A percentile compares a stretch with the other conserved stretches of the same genome.
phyloP scores from a whole-genome alignment of 2,329 filamentous ascomycete genomes.

The Diplodia mutila region DNA sequence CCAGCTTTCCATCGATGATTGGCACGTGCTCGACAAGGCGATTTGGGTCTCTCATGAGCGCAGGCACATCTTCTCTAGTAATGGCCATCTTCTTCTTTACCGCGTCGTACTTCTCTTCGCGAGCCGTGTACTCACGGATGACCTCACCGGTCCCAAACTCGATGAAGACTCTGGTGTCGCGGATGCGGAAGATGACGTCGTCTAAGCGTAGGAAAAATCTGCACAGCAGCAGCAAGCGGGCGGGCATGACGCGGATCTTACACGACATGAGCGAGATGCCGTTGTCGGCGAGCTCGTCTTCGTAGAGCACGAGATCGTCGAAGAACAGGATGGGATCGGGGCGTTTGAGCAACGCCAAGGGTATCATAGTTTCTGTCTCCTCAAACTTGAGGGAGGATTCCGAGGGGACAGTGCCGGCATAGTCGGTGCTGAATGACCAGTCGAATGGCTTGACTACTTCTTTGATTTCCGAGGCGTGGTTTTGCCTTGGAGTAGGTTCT shows the following conservation, averaged over 20 bases:
- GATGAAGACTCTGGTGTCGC: slow-evolving; percentile 89
- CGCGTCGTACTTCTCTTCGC: slow-evolving; percentile 78
- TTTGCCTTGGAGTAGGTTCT: slow-evolving; percentile 59
- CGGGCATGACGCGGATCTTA: slow-evolving; percentile 92
- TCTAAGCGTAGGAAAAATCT: slow-evolving; percentile 93
- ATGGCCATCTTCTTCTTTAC: slow-evolving; percentile 65
- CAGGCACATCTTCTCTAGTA: slow-evolving; percentile 72
- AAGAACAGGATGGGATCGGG: slow-evolving; percentile 96
- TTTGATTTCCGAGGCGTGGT: slow-evolving; percentile 82
- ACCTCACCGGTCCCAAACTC: slow-evolving; percentile 82
- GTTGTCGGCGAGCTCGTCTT: slow-evolving; percentile 97
- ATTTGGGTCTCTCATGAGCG: slow-evolving; percentile 79
- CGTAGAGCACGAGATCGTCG: slow-evolving; percentile 93
- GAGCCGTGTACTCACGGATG: slow-evolving; percentile 86
- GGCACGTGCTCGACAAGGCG: slow-evolving; percentile 62
- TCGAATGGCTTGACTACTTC: slow-evolving; percentile 96
- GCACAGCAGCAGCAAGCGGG: slow-evolving; percentile 79
- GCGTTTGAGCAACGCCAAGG: slow-evolving; percentile 81
- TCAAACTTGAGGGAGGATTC: slow-evolving; percentile 40
- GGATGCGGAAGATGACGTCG: slow-evolving; percentile 81
- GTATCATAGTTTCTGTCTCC: slow-evolving; percentile 64
- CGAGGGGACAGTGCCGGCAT: slow-evolving; percentile 68
- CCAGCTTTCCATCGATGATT: slow-evolving; percentile 69
- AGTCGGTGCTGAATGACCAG: slow-evolving; percentile 95
- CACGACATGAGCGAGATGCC: slow-evolving; percentile 88